A percentile compares a stretch with the other conserved stretches of the same genome.
phyloP scores from a whole-genome alignment of 2,329 filamentous ascomycete genomes.

The Calonectria leucothoes region DNA sequence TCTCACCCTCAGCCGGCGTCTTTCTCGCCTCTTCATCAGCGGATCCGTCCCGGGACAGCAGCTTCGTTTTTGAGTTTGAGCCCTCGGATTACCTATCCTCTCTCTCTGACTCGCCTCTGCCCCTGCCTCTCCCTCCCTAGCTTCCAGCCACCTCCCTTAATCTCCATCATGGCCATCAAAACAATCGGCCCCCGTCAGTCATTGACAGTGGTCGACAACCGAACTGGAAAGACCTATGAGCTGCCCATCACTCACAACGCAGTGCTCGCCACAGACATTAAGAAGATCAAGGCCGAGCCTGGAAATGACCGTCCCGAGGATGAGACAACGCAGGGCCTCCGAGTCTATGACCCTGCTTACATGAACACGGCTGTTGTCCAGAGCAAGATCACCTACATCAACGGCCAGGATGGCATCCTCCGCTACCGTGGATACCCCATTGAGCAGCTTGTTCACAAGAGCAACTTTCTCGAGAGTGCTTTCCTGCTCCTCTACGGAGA shows the following conservation, averaged over 20 bases:
- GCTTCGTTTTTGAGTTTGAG: neutral
- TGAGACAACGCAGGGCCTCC: slow-evolving; percentile 61
- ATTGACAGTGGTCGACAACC: slow-evolving; percentile 61
- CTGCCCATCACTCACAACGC: slow-evolving; percentile 62
- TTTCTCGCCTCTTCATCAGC: neutral
- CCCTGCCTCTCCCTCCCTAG: neutral
- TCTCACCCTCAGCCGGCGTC: neutral
- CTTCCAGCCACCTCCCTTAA: neutral
- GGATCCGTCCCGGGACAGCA: neutral
- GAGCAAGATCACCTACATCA: slow-evolving; percentile 64
- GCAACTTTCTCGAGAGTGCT: slow-evolving; percentile 61
- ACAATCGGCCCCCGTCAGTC: slow-evolving; percentile 33
- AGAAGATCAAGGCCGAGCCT: slow-evolving; percentile 57
- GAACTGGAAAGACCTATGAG: slow-evolving; percentile 60
- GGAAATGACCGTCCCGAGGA: slow-evolving; percentile 54
- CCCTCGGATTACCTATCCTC: neutral
- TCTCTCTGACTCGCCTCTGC: neutral
- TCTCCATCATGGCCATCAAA: slow-evolving; percentile 19
- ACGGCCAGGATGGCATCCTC: slow-evolving; percentile 62
- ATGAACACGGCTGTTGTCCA: slow-evolving; percentile 64
- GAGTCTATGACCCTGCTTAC: slow-evolving; percentile 63
- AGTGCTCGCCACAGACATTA: slow-evolving; percentile 62
- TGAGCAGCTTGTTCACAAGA: slow-evolving; percentile 61
- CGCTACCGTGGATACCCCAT: slow-evolving; percentile 65
- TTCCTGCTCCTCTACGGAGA: slow-evolving; percentile 65